phyloP scores from a whole-genome alignment of 2,329 filamentous ascomycete genomes.

The Colletotrichum liriopes region DNA sequence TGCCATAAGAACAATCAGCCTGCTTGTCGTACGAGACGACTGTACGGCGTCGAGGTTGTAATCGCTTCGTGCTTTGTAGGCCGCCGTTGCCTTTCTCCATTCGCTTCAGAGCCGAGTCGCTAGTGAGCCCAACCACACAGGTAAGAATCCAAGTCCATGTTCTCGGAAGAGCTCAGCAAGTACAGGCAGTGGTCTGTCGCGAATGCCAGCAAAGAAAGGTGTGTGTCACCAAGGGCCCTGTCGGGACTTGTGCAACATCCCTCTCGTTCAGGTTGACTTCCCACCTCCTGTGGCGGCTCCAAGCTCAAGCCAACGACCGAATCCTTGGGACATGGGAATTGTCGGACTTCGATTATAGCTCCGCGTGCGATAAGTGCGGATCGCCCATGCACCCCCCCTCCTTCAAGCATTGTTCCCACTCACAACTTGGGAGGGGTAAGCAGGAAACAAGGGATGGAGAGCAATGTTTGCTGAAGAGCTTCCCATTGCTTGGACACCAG shows the following conservation, averaged over 20 bases:
- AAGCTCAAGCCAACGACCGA: slow-evolving; percentile 38
- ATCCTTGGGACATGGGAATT: slow-evolving; percentile 38
- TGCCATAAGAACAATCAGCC: not conserved
- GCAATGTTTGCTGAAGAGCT: slow-evolving; percentile 39
- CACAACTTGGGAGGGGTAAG: slow-evolving; percentile 10
- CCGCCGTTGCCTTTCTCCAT: not conserved
- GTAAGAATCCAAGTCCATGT: slow-evolving; percentile 42
- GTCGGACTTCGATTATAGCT: slow-evolving; percentile 34
- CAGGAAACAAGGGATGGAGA: slow-evolving; percentile 37
- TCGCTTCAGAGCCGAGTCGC: not conserved
- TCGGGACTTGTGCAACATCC: slow-evolving; percentile 33
- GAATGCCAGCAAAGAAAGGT: slow-evolving; percentile 16
- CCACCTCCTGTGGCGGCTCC: slow-evolving; percentile 18
- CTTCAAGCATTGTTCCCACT: slow-evolving; percentile 30
- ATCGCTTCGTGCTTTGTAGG: slow-evolving; percentile 1
- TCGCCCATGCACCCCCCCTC: slow-evolving; percentile 41
- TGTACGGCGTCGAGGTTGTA: not conserved
- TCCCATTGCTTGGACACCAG: slow-evolving; percentile 33
- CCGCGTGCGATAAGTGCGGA: slow-evolving; percentile 30
- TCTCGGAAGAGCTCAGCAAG: slow-evolving; percentile 36
- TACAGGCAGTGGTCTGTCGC: not conserved
- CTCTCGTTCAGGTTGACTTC: slow-evolving; percentile 16
- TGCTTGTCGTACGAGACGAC: slow-evolving; percentile 30
- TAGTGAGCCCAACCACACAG: slow-evolving; percentile 1
- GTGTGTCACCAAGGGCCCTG: slow-evolving; percentile 8